These are phyloP conservation scores for Elongisporangium undulatum DNA, from an alignment of 352 stramenopile genomes.

Conservation along the genomic window DNA sequence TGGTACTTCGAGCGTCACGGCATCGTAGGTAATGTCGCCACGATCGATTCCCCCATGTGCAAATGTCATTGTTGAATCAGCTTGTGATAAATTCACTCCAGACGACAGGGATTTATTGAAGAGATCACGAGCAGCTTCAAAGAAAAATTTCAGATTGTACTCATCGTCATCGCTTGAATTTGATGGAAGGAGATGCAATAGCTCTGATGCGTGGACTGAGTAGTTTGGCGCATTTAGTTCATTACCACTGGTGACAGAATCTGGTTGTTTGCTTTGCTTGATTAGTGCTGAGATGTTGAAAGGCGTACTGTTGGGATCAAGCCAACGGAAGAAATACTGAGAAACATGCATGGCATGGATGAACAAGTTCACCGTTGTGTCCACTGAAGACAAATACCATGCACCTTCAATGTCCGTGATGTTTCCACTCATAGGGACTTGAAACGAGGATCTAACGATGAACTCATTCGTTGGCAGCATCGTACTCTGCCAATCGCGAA, in stretches of 20 bases:
- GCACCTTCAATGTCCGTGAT: background rate
- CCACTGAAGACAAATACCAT: background rate
- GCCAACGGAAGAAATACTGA: background rate
- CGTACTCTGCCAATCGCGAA: background rate
- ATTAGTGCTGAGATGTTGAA: background rate
- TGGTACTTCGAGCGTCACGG: constrained; percentile 37
- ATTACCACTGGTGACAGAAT: background rate
- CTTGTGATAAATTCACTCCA: background rate
- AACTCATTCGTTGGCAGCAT: background rate
- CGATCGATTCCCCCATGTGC: background rate
- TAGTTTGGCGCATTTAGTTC: background rate
- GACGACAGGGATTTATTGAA: background rate
- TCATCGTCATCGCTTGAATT: background rate
- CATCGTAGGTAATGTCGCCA: constrained; percentile 24
- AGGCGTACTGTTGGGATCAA: background rate
- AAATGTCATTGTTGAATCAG: background rate
- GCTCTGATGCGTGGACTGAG: background rate
- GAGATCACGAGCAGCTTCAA: background rate
- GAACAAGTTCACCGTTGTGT: background rate
- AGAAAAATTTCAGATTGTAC: background rate
- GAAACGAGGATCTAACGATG: background rate
- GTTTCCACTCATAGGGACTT: background rate
- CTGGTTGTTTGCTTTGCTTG: background rate
- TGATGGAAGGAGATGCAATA: background rate
- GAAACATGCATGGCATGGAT: background rate